phyloP scores from a whole-genome alignment of 1,284 basidiomycete species.

The Ceratobasidium sp. region DNA sequence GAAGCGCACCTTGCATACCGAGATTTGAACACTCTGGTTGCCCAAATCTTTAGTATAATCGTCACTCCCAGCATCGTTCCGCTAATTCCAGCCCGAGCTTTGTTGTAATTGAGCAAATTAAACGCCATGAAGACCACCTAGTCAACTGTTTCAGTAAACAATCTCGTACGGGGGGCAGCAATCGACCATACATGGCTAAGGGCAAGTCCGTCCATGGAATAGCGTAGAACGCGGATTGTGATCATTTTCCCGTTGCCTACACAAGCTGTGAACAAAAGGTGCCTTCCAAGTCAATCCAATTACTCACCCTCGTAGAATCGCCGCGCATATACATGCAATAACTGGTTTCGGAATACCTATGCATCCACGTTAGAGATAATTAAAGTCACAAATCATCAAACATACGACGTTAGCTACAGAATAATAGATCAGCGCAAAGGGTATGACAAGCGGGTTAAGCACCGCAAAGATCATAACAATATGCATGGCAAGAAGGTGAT shows the following conservation, averaged over 20 bases:
- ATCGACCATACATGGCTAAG: slow-evolving; percentile 53
- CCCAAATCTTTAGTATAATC: slow-evolving; percentile 57
- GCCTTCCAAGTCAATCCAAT: too few species aligned
- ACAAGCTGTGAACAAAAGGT: background rate
- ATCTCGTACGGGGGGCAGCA: background rate
- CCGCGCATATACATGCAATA: slow-evolving; percentile 59
- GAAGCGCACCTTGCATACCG: slow-evolving; percentile 33
- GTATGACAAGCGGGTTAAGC: slow-evolving; percentile 59
- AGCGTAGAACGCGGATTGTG: slow-evolving; percentile 57
- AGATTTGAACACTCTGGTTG: slow-evolving; percentile 32
- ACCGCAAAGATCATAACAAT: slow-evolving; percentile 60
- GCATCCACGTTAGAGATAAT: background rate
- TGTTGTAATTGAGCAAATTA: slow-evolving; percentile 55
- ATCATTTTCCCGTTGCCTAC: slow-evolving; percentile 55
- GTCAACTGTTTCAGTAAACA: slow-evolving; percentile 20
- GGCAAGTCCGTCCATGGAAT: slow-evolving; percentile 58
- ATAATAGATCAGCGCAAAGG: slow-evolving; percentile 53
- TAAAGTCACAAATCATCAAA: slow-evolving; percentile 5
- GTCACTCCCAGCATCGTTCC: slow-evolving; percentile 58
- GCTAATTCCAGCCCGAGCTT: slow-evolving; percentile 53
- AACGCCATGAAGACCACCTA: slow-evolving; percentile 58
- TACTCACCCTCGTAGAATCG: slow-evolving; percentile 57
- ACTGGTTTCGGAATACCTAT: slow-evolving; percentile 49
- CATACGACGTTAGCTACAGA: slow-evolving; percentile 52
- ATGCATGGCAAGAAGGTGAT: slow-evolving; percentile 56